Evolutionary conservation across 768 basidiomycete genomes (phyloP).

Genomic region (Russula olivacea): DNA sequence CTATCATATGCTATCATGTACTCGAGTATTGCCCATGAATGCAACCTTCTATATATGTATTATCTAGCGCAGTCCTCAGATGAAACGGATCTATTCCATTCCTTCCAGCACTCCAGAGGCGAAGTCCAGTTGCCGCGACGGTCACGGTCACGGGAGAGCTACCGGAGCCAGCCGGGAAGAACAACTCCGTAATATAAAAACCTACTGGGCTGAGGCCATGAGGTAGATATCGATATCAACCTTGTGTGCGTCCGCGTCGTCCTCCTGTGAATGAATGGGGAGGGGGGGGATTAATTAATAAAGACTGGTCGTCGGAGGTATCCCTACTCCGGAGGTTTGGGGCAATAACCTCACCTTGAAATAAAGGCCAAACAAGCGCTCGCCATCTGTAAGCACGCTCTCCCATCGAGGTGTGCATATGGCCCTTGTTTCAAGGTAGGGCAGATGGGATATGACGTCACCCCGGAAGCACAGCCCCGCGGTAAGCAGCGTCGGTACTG

Average conservation of each 20-base stretch:
- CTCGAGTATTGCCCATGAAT: neutral
- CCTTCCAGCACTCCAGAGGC: too few relatives aligned
- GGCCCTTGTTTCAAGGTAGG: conserved; percentile 10
- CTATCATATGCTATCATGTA: too few relatives aligned
- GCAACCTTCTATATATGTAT: too few relatives aligned
- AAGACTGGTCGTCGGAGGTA: neutral
- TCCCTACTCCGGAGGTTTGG: too few relatives aligned
- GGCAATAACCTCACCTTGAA: conserved; percentile 3
- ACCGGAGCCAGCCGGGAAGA: neutral
- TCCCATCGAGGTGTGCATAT: conserved; percentile 13
- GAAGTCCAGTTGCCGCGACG: too few relatives aligned
- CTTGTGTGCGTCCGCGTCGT: conserved; percentile 4
- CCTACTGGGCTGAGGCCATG: neutral
- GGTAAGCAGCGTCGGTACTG: conserved; percentile 8
- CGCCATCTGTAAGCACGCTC: conserved; percentile 12
- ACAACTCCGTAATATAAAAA: neutral
- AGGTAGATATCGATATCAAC: conserved; percentile 7
- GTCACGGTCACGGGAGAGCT: too few relatives aligned
- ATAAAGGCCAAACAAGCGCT: conserved; percentile 8
- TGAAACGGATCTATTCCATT: too few relatives aligned
- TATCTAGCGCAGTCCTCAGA: too few relatives aligned
- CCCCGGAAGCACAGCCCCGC: conserved; percentile 16
- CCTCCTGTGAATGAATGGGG: neutral
- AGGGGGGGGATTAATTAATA: neutral
- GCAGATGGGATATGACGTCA: conserved; percentile 7